Evolutionary conservation across 345 rosid species (phyloP).

Genomic region (Mangifera indica): DNA sequence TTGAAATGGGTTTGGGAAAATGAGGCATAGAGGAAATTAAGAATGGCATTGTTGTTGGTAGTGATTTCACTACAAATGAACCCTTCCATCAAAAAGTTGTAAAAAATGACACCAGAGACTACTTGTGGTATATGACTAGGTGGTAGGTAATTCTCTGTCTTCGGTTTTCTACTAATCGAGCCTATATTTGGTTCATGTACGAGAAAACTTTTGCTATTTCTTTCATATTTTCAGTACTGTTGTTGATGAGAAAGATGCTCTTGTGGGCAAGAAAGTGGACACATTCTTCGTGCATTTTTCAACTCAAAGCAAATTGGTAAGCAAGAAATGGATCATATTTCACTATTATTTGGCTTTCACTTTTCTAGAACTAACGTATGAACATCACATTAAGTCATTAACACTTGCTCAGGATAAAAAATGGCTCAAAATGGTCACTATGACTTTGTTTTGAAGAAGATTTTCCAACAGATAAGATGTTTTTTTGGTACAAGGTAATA

Average conservation of each 20-base stretch:
- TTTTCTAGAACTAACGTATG: no score
- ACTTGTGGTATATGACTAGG: conserved; percentile 50
- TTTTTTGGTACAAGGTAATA: conserved; percentile 69
- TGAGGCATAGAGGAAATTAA: conserved; percentile 18
- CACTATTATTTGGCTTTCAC: background rate
- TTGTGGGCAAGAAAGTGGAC: conserved; percentile 26
- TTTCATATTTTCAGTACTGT: conserved; percentile 19
- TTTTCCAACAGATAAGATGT: conserved; percentile 35
- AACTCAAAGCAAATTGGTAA: conserved; percentile 38
- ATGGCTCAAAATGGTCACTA: background rate
- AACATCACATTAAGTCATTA: conserved; percentile 10
- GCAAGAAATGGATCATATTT: background rate
- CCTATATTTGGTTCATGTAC: background rate
- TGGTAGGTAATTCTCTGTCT: conserved; percentile 7
- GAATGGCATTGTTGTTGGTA: background rate
- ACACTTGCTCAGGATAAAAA: conserved; percentile 18
- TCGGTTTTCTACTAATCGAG: background rate
- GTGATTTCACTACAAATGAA: conserved; percentile 7
- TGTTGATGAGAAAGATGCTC: conserved; percentile 11
- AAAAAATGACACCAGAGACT: conserved; percentile 40
- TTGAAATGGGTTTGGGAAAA: conserved; percentile 38
- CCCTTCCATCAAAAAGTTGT: conserved; percentile 39
- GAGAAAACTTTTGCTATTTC: background rate
- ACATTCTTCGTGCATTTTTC: conserved; percentile 41
- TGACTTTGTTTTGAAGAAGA: conserved; percentile 21